Percentiles rank a stretch among this genome's conserved stretches.
Evolutionary conservation across 805 yeast genomes (phyloP).

Genomic region (Metschnikowia baotianmanensis): DNA sequence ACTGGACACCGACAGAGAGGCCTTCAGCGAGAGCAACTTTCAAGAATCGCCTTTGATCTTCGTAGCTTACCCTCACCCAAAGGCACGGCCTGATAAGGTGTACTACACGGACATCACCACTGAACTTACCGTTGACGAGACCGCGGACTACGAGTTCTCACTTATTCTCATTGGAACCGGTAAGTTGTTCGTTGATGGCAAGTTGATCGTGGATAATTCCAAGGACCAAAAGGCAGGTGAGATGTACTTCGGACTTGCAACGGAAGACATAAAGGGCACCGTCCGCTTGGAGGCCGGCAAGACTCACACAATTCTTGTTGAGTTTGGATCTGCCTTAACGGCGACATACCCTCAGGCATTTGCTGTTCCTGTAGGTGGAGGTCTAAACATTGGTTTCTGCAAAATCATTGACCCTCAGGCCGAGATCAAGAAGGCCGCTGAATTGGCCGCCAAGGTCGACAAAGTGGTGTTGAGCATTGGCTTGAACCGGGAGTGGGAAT

Average conservation of each 20-base stretch:
- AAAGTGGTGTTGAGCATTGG: conserved; percentile 31
- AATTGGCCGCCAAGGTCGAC: conserved; percentile 26
- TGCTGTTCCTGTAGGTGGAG: too few species aligned
- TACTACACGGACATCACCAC: conserved; percentile 48
- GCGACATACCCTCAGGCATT: too few species aligned
- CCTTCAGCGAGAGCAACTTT: too few species aligned
- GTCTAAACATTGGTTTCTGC: too few species aligned
- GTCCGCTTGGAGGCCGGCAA: conserved; percentile 43
- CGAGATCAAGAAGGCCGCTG: conserved; percentile 25
- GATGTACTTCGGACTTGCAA: conserved; percentile 53
- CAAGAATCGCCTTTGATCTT: too few species aligned
- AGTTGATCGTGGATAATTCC: conserved; percentile 54
- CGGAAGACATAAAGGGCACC: conserved; percentile 46
- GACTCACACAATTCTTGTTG: conserved; percentile 44
- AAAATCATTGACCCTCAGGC: too few species aligned
- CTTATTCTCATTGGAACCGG: conserved; percentile 54
- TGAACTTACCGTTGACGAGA: conserved; percentile 43
- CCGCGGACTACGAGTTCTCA: conserved; percentile 53
- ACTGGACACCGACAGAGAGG: too few species aligned
- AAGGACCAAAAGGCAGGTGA: conserved; percentile 51
- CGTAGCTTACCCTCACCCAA: too few species aligned
- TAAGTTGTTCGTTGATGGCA: conserved; percentile 49
- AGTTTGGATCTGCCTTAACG: conserved; percentile 53
- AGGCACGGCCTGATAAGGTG: too few species aligned
- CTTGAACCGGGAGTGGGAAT: conserved; percentile 29